Conservation (phyloP, 768 basidiomycete species). For the Lyophyllum shimeji region DNA sequence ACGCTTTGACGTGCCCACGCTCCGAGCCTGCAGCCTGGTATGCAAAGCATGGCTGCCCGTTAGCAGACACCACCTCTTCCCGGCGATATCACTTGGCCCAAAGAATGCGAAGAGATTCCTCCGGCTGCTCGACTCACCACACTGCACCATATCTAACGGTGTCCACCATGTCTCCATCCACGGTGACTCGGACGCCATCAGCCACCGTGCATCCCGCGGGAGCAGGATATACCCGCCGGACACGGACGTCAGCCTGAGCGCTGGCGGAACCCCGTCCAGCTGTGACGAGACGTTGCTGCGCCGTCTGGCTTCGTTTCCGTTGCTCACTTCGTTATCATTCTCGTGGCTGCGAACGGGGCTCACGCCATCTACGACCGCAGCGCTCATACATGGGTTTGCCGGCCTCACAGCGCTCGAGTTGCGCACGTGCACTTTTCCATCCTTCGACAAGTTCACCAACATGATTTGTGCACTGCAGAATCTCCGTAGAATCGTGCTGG, state of each 20-base stretch:
- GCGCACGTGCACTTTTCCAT: slow-evolving; percentile 23
- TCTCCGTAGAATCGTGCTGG: slow-evolving; percentile 19
- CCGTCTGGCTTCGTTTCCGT: slow-evolving; percentile 14
- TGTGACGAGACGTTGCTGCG: slow-evolving; percentile 12
- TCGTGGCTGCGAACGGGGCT: slow-evolving; percentile 18
- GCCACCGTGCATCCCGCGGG: slow-evolving; percentile 13
- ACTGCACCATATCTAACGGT: slow-evolving; percentile 14
- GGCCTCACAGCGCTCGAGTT: slow-evolving; percentile 24
- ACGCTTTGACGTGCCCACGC: slow-evolving; percentile 16
- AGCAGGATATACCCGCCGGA: slow-evolving; percentile 13
- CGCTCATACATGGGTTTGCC: slow-evolving; percentile 16
- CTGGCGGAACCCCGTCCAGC: neutral
- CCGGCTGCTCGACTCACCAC: slow-evolving; percentile 14
- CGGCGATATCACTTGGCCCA: slow-evolving; percentile 14
- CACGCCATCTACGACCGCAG: slow-evolving; percentile 5
- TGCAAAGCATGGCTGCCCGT: slow-evolving; percentile 18
- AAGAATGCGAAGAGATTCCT: slow-evolving; percentile 17
- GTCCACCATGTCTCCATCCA: slow-evolving; percentile 19
- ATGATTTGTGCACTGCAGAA: slow-evolving; percentile 21
- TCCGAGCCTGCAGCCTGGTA: slow-evolving; percentile 17
- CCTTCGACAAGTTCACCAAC: slow-evolving; percentile 18
- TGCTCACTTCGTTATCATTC: slow-evolving; percentile 16
- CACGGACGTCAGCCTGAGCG: neutral
- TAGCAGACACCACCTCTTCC: slow-evolving; percentile 17
- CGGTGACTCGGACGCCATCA: slow-evolving; percentile 17